Base-by-base conservation (phyloP, 768 basidiomycete genomes). In the Lentinula sp. region DNA sequence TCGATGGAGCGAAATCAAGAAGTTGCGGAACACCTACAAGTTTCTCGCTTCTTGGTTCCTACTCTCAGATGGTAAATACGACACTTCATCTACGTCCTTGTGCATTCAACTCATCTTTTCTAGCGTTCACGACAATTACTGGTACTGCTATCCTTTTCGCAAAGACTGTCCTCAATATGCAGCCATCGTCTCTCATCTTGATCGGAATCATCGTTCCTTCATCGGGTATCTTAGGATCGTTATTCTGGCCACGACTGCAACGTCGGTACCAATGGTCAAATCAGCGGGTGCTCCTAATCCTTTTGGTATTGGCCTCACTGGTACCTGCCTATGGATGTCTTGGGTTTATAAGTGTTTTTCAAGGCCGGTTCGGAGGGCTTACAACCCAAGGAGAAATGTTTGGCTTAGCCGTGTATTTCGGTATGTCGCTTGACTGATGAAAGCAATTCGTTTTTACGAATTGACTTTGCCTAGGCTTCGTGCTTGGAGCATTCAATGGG, bases 1-100 rank as follows among this genome's bases (percentile, higher is more conserved):
- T 20, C 78, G 77, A 1, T 87, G 84, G 79, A 75, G 73, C 7
- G 87, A 96, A 68, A 85, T 95, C 43, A 82, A 81, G 70, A 81
- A 82, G 57, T 77, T 98, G 15, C 80, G 82, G 35, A 88, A 93
- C 67, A 94, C 95, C 1, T 98, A 95, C 78, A 82, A 82, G 65
- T 98, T 93, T 67, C 86, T 98, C 46, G 83, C 87, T 5, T 93
- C 96, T 0, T 98, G 95, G 95, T 95, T 97, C 71, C 80, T 98
- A 12, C 83, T 98, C 23, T 93, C 91, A 1, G 95, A 98, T 67
- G 92, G 93, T 91, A 57, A 48, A 82, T 72, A 35, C 28, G 41
- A 41, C 33, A 1, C 28, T 16, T 42, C 36, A 45, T 16, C 36
- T 61, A 18, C 32, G 9, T 20, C 1, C n/a, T 5, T 7, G 6